A percentile compares a stretch with the other conserved stretches of the same genome.
Conservation (phyloP, 192 early-diverging fungal genomes). For the Podila epigama region DNA sequence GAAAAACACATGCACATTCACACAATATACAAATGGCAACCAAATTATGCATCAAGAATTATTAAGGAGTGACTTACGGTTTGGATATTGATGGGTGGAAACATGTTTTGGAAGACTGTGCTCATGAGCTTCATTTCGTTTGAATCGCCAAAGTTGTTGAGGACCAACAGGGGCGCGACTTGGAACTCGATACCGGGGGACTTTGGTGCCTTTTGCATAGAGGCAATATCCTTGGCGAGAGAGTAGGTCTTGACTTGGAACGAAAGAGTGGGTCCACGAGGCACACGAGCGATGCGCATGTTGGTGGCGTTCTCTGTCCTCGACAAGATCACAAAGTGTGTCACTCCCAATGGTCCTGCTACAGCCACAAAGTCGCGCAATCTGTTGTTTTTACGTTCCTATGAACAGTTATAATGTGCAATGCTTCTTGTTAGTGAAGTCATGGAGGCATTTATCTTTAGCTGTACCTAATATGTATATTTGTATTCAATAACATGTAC, state of each 20-base stretch:
- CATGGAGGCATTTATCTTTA: background rate
- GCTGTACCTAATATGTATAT: too few relatives aligned
- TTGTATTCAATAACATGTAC: too few relatives aligned
- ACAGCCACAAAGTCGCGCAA: constrained; percentile 93
- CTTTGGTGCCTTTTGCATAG: constrained; percentile 79
- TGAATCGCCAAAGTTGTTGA: constrained; percentile 81
- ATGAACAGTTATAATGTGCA: background rate
- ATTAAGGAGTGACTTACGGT: constrained; percentile 57
- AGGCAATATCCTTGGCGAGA: constrained; percentile 82
- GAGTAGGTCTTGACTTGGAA: constrained; percentile 87
- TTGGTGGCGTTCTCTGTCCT: constrained; percentile 82
- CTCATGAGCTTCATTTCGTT: constrained; percentile 91
- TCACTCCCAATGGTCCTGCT: constrained; percentile 83
- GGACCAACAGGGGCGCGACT: constrained; percentile 80
- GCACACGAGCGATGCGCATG: constrained; percentile 84
- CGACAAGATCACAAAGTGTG: constrained; percentile 91
- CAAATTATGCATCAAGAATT: background rate
- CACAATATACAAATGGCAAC: background rate
- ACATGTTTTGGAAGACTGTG: constrained; percentile 96
- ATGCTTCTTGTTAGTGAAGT: too few relatives aligned
- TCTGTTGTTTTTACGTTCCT: constrained; percentile 92
- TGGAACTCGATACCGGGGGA: constrained; percentile 80
- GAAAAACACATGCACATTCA: too few relatives aligned
- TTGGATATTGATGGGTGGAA: constrained; percentile 93
- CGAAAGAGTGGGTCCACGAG: constrained; percentile 92